A percentile compares a stretch with the other conserved stretches of the same genome.
These are phyloP conservation scores for Chenopodium quinoa DNA, from an alignment of 148 eudicot species.

Conservation along the genomic window DNA sequence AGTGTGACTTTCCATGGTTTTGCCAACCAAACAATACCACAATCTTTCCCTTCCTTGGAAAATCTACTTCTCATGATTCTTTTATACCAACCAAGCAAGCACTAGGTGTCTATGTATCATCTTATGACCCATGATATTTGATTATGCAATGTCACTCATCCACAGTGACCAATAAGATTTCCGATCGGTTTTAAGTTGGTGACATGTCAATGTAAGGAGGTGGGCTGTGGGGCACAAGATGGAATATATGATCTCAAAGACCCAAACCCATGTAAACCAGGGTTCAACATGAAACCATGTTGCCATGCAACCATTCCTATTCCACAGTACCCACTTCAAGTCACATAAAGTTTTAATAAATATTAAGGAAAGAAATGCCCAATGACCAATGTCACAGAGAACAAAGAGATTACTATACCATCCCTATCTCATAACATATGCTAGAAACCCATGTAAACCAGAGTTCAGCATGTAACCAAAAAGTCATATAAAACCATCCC, in stretches of 20 bases:
- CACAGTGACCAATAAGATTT: neutral
- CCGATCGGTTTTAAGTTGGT: neutral
- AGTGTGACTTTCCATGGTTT: too few relatives aligned
- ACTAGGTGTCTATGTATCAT: neutral
- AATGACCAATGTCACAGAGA: too few relatives aligned
- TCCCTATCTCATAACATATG: too few relatives aligned
- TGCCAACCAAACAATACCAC: too few relatives aligned
- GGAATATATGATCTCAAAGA: neutral
- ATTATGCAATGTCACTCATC: neutral
- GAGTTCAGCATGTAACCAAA: neutral
- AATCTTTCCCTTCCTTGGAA: too few relatives aligned
- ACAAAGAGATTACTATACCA: too few relatives aligned
- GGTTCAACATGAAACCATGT: neutral
- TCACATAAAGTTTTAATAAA: too few relatives aligned
- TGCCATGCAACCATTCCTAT: neutral
- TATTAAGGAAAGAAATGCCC: too few relatives aligned
- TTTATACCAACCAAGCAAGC: too few relatives aligned
- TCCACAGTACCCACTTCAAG: neutral
- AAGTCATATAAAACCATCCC: too few relatives aligned
- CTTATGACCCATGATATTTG: neutral
- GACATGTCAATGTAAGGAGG: neutral
- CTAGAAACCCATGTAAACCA: neutral
- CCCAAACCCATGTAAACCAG: neutral
- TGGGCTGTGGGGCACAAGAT: neutral
- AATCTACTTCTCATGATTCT: too few relatives aligned